Conservation (phyloP, 495 filamentous ascomycete genomes). For the Trichoderma reesei region DNA sequence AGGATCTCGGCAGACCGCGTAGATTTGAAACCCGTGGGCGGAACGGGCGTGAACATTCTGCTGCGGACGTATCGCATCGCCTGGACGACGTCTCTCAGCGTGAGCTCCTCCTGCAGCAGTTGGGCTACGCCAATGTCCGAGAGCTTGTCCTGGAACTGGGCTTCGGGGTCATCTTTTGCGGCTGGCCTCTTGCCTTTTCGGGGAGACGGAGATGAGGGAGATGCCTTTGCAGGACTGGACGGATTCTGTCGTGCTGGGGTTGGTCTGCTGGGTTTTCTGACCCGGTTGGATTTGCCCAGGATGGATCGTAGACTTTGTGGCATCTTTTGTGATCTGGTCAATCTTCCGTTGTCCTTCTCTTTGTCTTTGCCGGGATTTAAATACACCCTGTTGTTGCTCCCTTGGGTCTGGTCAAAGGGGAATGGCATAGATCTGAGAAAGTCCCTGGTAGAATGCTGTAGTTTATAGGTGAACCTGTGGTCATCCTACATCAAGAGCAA, state of each 20-base stretch:
- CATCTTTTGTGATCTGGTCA: background rate
- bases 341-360: background rate
- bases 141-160: slow-evolving; percentile 38
- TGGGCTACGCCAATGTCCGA: slow-evolving; percentile 47
- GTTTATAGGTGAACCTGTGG: background rate
- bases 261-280: slow-evolving; percentile 2
- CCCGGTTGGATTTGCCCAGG: slow-evolving; percentile 9
- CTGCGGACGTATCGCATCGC: slow-evolving; percentile 51
- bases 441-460: background rate
- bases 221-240: background rate
- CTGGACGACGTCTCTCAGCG: slow-evolving; percentile 52
- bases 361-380: background rate
- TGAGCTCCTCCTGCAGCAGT: slow-evolving; percentile 40
- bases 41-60: slow-evolving; percentile 62
- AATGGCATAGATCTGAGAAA: background rate
- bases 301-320: slow-evolving; percentile 9
- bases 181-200: slow-evolving; percentile 21
- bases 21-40: slow-evolving; percentile 65
- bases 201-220: background rate
- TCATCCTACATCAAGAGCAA: background rate
- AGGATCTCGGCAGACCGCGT: slow-evolving; percentile 60
- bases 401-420: background rate
- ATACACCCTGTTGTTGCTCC: background rate
- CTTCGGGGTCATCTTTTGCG: slow-evolving; percentile 14
- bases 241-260: background rate